Percentiles rank a stretch among this genome's conserved stretches.
phyloP scores from a whole-genome alignment of 164 flowering plant genomes.

The Protea cynaroides region DNA sequence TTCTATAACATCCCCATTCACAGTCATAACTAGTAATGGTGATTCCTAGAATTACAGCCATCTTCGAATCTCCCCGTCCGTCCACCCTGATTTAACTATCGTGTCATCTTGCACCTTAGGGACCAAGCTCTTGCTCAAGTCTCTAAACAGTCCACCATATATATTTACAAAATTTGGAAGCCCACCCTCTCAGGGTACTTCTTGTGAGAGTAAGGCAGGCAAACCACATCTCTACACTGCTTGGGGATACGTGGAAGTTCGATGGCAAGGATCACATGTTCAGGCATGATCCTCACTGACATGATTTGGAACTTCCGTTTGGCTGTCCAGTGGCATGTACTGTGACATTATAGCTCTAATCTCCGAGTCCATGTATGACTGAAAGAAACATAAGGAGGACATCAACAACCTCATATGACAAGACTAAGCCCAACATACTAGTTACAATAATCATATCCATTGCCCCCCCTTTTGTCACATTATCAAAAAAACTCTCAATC shows the following conservation, averaged over 20 bases:
- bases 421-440: neutral
- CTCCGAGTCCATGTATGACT: conserved; percentile 76
- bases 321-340: conserved; percentile 83
- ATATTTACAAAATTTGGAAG: neutral
- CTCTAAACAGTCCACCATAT: neutral
- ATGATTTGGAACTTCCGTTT: conserved; percentile 58
- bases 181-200: neutral
- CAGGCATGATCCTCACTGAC: conserved; percentile 30
- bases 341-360: conserved; percentile 85
- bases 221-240: neutral
- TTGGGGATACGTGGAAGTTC: neutral
- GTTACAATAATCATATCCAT: neutral
- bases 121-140: neutral
- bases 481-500: too few species aligned
- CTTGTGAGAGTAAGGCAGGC: neutral
- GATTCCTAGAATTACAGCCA: neutral
- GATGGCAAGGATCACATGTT: neutral
- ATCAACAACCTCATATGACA: neutral
- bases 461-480: too few species aligned
- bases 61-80: neutral
- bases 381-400: conserved; percentile 12
- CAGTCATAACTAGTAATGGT: neutral
- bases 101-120: neutral
- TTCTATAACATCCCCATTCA: neutral
- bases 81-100: neutral